Evolutionary conservation across 352 stramenopile genomes (phyloP), one percentile per base, ranked within the genome.

Genomic region (Globisporangium carolinianum): DNA sequence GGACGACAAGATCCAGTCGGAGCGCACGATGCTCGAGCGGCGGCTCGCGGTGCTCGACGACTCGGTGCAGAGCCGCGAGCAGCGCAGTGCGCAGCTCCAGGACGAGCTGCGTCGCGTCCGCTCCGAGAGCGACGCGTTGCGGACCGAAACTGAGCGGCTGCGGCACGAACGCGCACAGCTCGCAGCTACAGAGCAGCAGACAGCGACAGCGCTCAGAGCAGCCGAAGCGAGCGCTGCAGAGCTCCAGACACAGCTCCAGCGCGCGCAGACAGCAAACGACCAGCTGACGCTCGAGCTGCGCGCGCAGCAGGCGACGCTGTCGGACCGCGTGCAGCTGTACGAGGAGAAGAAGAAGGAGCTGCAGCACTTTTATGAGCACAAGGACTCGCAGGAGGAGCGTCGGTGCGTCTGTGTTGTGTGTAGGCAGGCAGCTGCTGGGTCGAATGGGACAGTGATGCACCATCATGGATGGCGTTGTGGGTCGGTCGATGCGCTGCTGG

Each of bases 281-380:
- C 66, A 89, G 60, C 41, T 91, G 17, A 69, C 74, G 53, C 47
- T 87, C 36, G 75, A 88, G 17, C 51, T 91, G n/a, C 79, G 80
- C 17, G 63, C 73, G 1, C 67, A 84, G 24, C 67, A 87, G 65
- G 58, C 66, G 9, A 72, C 62, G 0, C 61, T 86, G 62, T 60
- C 71, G 5, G 72, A 86, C 32, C 72, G 81, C 48, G 70, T 72
- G 9, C 67, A 75, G 42, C 61, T 76, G 8, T 89, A 83, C 57
- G 72, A 87, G 39, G 74, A 89, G 36, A 84, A 79, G 47, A 88
- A 81, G 47, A 75, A 87, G 37, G 77, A 88, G 32, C 57, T 89
- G 24, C 64, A 86, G 62, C 56, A 76, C 10, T 86, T 87, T 47
- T 85, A 82, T 57, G 63, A 83, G 41, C 73, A 74, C 41, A 87